Conservation (phyloP, 2,329 filamentous ascomycete species). For the Botrytis sinoallii region DNA sequence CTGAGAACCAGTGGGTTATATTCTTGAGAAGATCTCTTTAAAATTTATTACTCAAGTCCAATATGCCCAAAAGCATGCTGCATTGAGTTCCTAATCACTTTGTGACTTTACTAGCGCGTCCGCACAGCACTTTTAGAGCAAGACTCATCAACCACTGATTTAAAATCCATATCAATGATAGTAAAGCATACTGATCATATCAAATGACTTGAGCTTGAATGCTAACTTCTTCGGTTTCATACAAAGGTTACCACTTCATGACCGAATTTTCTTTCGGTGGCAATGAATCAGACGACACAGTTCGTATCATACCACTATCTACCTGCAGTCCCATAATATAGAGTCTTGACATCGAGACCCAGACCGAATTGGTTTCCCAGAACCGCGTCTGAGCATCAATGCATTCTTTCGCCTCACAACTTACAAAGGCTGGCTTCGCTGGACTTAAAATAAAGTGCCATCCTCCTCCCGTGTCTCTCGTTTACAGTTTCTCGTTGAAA, state of each 20-base stretch:
- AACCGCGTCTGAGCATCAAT: background rate
- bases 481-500: too few species aligned
- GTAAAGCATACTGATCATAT: background rate
- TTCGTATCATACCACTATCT: background rate
- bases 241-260: background rate
- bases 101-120: background rate
- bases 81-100: background rate
- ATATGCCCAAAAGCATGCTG: background rate
- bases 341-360: background rate
- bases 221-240: background rate
- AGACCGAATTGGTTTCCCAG: background rate
- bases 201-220: background rate
- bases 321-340: too few species aligned
- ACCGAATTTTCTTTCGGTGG: background rate
- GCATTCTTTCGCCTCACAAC: too few species aligned
- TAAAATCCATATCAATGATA: background rate
- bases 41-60: background rate
- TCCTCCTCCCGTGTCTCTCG: background rate
- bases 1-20: background rate
- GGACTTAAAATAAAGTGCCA: background rate
- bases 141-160: background rate
- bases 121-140: background rate
- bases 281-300: too few species aligned
- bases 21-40: background rate
- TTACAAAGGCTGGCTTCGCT: background rate